Evolutionary conservation across 805 yeast genomes (phyloP).

Genomic region (Metschnikowia henanensis): DNA sequence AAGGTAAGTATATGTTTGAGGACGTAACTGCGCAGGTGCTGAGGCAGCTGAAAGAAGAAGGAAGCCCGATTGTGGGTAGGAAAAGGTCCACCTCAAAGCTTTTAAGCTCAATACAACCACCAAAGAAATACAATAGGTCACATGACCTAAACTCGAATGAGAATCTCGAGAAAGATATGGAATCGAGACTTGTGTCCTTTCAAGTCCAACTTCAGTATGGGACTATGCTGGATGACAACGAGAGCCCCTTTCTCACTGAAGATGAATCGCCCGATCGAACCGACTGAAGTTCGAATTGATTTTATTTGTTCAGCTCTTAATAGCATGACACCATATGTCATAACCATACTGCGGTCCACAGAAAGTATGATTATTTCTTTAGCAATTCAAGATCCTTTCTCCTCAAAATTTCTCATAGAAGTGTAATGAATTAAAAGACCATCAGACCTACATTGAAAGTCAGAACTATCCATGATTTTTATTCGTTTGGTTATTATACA

Average conservation of each 20-base stretch:
- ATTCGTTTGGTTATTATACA: background rate
- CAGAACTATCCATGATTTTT: background rate
- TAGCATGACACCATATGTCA: too few relatives aligned
- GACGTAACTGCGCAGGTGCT: conserved; percentile 18
- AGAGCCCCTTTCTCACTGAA: background rate
- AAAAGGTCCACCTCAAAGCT: conserved; percentile 10
- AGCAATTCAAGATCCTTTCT: too few relatives aligned
- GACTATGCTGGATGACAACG: background rate
- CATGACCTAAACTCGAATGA: conserved; percentile 14
- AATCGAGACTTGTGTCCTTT: conserved; percentile 31
- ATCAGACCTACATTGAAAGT: too few relatives aligned
- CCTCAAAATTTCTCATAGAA: too few relatives aligned
- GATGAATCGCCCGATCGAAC: background rate
- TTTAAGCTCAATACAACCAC: conserved; percentile 5
- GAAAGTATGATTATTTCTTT: too few relatives aligned
- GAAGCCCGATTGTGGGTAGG: conserved; percentile 8
- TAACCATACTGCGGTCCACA: too few relatives aligned
- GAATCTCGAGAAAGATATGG: conserved; percentile 24
- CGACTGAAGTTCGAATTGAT: too few relatives aligned
- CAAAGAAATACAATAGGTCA: conserved; percentile 13
- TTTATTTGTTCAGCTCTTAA: too few relatives aligned
- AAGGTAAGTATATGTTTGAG: conserved; percentile 16
- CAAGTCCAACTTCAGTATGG: conserved; percentile 18
- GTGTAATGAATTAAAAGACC: too few relatives aligned
- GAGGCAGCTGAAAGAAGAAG: conserved; percentile 8